Percentiles rank a stretch among this genome's conserved stretches.
Evolutionary conservation across 441 rosid genomes (phyloP).

Genomic region (Adansonia rubrostipa): DNA sequence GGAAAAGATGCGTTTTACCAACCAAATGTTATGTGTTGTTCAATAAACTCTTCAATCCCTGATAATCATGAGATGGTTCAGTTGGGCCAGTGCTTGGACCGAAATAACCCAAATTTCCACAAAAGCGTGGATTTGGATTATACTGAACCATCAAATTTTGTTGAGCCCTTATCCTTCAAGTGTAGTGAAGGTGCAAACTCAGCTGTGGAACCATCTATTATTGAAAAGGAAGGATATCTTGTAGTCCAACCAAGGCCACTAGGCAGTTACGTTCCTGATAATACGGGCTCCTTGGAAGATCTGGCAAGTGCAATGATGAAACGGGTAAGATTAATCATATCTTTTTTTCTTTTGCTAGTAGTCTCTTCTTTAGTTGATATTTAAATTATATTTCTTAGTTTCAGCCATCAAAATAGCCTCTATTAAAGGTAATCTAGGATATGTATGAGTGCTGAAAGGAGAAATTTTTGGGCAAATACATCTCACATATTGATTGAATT

Average conservation of each 20-base stretch:
- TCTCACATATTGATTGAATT: not conserved
- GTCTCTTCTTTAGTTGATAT: slow-evolving; percentile 14
- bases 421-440: not conserved
- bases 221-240: slow-evolving; percentile 44
- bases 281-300: slow-evolving; percentile 67
- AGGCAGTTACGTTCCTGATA: slow-evolving; percentile 43
- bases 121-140: slow-evolving; percentile 46
- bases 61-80: slow-evolving; percentile 31
- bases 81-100: slow-evolving; percentile 41
- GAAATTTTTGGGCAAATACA: not conserved
- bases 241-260: slow-evolving; percentile 49
- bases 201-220: slow-evolving; percentile 39
- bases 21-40: slow-evolving; percentile 36
- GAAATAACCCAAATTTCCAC: slow-evolving; percentile 39
- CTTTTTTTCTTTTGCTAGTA: slow-evolving; percentile 10
- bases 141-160: slow-evolving; percentile 39
- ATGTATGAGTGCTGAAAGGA: not conserved
- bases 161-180: slow-evolving; percentile 41
- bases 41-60: slow-evolving; percentile 40
- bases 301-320: slow-evolving; percentile 59
- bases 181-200: slow-evolving; percentile 41
- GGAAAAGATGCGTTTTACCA: slow-evolving; percentile 37
- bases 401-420: not conserved
- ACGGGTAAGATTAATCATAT: slow-evolving; percentile 44
- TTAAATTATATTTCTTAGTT: slow-evolving; percentile 12